Percentiles rank a stretch among this genome's conserved stretches.
These are phyloP conservation scores for Physcomitrellopsis africana DNA, from an alignment of 225 moss, liverwort and hornwort species.

Conservation along the genomic window DNA sequence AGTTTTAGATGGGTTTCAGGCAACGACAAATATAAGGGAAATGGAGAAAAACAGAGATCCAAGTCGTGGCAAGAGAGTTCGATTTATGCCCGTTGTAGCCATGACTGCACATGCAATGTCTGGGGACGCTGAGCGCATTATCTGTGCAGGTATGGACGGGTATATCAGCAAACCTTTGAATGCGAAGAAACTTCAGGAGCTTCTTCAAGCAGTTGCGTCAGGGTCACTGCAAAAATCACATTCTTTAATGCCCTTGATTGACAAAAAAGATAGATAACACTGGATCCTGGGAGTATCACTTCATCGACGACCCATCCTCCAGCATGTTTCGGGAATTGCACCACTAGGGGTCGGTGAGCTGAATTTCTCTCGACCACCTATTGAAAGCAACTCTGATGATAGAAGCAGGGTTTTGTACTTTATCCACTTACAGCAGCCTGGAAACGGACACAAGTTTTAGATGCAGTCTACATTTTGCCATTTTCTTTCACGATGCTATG, in stretches of 20 bases:
- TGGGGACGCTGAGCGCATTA: conserved; percentile 61
- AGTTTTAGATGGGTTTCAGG: conserved; percentile 65
- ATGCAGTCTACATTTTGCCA: conserved; percentile 27
- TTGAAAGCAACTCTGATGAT: conserved; percentile 14
- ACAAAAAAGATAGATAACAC: conserved; percentile 33
- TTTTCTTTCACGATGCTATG: conserved; percentile 28
- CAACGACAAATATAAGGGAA: conserved; percentile 62
- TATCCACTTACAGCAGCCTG: conserved; percentile 26
- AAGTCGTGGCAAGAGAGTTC: conserved; percentile 40
- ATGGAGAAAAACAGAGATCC: conserved; percentile 52
- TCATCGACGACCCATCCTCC: conserved; percentile 24
- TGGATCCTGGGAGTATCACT: conserved; percentile 19
- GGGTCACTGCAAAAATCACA: conserved; percentile 51
- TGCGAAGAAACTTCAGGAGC: conserved; percentile 67
- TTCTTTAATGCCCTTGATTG: conserved; percentile 33
- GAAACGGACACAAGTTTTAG: conserved; percentile 27
- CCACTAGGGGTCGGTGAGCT: conserved; percentile 30
- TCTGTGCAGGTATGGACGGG: conserved; percentile 64
- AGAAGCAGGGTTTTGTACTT: conserved; percentile 33
- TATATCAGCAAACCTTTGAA: conserved; percentile 69
- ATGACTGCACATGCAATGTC: conserved; percentile 77
- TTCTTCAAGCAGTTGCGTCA: conserved; percentile 63
- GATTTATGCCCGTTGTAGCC: conserved; percentile 61
- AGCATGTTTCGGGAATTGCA: conserved; percentile 17
- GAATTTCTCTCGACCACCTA: conserved; percentile 19